A percentile compares a stretch with the other conserved stretches of the same genome.
Evolutionary conservation across 2,329 filamentous ascomycete species (phyloP).

Genomic region (Cercospora sesami): DNA sequence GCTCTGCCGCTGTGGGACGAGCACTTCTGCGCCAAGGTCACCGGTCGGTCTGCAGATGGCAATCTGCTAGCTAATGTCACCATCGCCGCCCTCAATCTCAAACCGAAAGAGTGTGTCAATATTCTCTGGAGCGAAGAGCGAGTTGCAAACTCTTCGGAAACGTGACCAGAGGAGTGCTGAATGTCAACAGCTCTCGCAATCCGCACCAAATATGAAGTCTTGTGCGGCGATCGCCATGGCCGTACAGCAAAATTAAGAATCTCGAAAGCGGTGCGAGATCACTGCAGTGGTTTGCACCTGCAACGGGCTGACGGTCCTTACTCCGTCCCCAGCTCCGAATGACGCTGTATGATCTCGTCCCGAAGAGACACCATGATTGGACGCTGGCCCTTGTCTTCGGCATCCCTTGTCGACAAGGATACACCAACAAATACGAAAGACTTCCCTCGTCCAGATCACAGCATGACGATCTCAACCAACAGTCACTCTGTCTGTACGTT

Average conservation of each 20-base stretch:
- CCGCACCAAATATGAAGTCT: conserved; percentile 24
- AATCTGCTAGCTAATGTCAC: conserved; percentile 35
- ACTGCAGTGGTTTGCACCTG: not conserved
- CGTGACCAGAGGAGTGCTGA: conserved; percentile 19
- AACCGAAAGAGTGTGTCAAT: conserved; percentile 13
- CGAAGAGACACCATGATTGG: conserved; percentile 13
- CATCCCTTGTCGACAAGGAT: conserved; percentile 5
- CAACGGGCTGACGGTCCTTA: not conserved
- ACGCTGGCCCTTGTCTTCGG: not conserved
- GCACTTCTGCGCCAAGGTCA: conserved; percentile 26
- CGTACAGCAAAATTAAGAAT: not conserved
- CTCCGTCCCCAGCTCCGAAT: not conserved
- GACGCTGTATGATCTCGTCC: conserved; percentile 7
- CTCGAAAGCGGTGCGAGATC: not conserved
- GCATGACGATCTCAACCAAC: not conserved
- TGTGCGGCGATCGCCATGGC: conserved; percentile 19
- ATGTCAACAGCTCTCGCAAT: conserved; percentile 22
- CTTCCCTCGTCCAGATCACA: not conserved
- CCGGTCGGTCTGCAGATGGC: conserved; percentile 27
- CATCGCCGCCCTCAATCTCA: conserved; percentile 28
- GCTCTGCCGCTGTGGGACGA: conserved; percentile 28
- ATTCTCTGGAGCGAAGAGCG: conserved; percentile 7
- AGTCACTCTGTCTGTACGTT: not conserved
- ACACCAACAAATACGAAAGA: not conserved
- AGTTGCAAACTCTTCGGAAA: conserved; percentile 7